Evolutionary conservation across 371 early-diverging fungal species (phyloP), one percentile per base, ranked within the genome.

Genomic region (Mortierella sp.): DNA sequence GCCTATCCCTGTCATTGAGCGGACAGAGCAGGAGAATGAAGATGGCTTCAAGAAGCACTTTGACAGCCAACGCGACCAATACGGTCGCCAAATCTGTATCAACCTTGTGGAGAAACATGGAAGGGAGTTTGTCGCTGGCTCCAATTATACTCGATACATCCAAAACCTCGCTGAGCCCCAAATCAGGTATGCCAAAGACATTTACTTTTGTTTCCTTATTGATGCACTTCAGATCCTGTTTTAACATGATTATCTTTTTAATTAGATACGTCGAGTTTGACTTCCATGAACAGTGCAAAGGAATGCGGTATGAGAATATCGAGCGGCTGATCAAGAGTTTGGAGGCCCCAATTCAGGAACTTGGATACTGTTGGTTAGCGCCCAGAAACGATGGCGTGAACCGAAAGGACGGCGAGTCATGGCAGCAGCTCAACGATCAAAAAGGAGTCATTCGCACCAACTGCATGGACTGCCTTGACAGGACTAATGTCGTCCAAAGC

Each of bases 391-490:
- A 70, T 3, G 60, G 68, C 21, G 19, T 70, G 0, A 44, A 26
- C 9, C 52, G 55, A 10, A 70, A 73, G n/a, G 54, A 55, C 24
- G 57, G 60, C 11, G 84, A 73, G 28, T 31, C 72, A 5, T 80
- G 78, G 31, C 70, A 68, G 34, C 77, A 92, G 5, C 88, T 82
- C 38, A 89, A 90, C 54, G 82, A 81, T 31, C 99, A 99, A 80
- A 90, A 89, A 14, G 96, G 96, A 6, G 96, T 99, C n/a, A 91
- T 99, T 24, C 95, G 99, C 60, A 97, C 99, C 16, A 99, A 99
- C 89, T 99, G 99, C 88, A 99, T 99, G 95, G 99, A 99, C 91
- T 99, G 99, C 83, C 91, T 99, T 74, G 99, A 99, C 90, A 94
- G 99, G 78, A 99, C 99, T 44, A 99, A 99, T 83, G 98, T 99